A percentile compares a stretch with the other conserved stretches of the same genome.
These are phyloP conservation scores for Neoarthrinium moseri DNA, from an alignment of 2,329 filamentous ascomycete genomes.

Conservation along the genomic window DNA sequence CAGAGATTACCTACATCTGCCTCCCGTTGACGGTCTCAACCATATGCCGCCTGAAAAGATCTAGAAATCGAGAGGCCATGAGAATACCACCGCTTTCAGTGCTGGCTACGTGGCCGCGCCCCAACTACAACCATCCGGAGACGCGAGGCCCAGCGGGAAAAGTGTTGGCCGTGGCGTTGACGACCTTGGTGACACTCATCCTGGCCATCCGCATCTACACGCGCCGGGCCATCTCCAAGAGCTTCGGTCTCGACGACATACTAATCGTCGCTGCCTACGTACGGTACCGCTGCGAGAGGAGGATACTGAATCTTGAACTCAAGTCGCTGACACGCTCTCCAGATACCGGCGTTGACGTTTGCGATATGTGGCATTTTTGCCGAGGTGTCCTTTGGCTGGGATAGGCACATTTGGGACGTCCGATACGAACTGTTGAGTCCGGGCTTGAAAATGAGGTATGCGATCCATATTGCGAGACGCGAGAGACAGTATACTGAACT, in stretches of 20 bases:
- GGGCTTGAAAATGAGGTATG: not conserved
- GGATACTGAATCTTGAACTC: not conserved
- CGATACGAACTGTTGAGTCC: not conserved
- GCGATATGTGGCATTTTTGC: slow-evolving; percentile 22
- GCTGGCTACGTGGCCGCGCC: slow-evolving; percentile 27
- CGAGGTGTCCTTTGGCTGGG: slow-evolving; percentile 21
- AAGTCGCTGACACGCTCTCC: not conserved
- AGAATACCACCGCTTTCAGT: slow-evolving; percentile 20
- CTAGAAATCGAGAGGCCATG: slow-evolving; percentile 24
- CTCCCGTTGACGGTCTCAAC: no score
- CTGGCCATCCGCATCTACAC: slow-evolving; percentile 34
- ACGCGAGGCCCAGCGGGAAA: slow-evolving; percentile 26
- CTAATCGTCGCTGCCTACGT: slow-evolving; percentile 9
- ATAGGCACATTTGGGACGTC: slow-evolving; percentile 24
- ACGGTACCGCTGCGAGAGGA: no score
- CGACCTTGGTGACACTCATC: slow-evolving; percentile 26
- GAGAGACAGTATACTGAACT: not conserved
- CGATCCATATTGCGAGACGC: not conserved
- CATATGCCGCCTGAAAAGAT: no score
- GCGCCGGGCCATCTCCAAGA: slow-evolving; percentile 30
- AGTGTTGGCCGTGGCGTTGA: slow-evolving; percentile 24
- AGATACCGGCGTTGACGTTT: slow-evolving; percentile 23
- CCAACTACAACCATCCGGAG: slow-evolving; percentile 30
- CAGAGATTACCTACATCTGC: no score
- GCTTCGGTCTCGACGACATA: slow-evolving; percentile 27